phyloP scores from a whole-genome alignment of 116 monocot genomes.

The Trichopus zeylanicus region DNA sequence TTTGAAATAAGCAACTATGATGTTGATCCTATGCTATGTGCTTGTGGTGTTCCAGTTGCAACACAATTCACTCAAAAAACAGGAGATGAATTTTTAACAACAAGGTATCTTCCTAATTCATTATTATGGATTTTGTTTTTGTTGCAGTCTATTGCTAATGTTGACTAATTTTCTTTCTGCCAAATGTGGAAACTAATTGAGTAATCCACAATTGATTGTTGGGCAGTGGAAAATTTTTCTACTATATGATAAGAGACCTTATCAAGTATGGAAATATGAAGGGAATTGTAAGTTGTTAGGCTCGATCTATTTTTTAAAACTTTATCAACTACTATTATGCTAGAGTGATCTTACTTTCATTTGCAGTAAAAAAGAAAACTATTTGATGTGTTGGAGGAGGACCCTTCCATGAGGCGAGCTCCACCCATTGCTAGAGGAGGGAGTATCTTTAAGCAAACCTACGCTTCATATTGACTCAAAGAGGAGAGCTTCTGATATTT shows the following conservation, averaged over 20 bases:
- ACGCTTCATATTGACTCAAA: conserved; percentile 66
- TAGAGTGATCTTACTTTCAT: neutral
- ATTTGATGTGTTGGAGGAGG: conserved; percentile 62
- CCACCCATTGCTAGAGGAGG: conserved; percentile 54
- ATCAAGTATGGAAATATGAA: conserved; percentile 62
- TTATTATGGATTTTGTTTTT: neutral
- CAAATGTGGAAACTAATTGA: conserved; percentile 43
- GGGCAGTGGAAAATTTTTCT: conserved; percentile 92
- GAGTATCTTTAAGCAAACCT: conserved; percentile 50
- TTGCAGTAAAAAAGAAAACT: conserved; percentile 52
- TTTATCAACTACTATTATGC: neutral
- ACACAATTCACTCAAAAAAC: conserved; percentile 57
- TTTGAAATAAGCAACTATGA: conserved; percentile 44
- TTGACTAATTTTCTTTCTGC: neutral
- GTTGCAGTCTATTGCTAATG: neutral
- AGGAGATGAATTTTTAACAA: conserved; percentile 54
- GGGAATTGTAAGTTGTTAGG: conserved; percentile 80
- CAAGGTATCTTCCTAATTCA: conserved; percentile 38
- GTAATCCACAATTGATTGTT: conserved; percentile 26
- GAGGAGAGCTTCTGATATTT: conserved; percentile 66
- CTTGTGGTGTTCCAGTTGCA: conserved; percentile 56
- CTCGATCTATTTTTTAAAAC: neutral
- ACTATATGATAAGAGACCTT: conserved; percentile 49
- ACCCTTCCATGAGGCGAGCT: conserved; percentile 32
- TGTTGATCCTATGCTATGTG: conserved; percentile 58